Conservation (phyloP, 495 filamentous ascomycete genomes). For the Aspergillus ellipticus region DNA sequence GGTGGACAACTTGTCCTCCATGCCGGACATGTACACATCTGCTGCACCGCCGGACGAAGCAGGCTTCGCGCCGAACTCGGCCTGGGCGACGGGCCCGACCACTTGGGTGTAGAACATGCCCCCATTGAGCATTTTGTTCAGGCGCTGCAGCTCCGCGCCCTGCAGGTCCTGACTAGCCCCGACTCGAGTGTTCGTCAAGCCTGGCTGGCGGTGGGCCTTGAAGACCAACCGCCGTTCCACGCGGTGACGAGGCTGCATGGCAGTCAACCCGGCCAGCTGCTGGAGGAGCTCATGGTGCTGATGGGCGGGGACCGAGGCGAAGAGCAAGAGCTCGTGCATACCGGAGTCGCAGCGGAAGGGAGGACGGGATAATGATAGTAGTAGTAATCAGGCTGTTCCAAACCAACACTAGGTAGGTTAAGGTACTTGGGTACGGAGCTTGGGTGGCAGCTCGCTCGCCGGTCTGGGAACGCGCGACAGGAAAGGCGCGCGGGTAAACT, state of each 20-base stretch:
- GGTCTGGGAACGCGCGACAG: not conserved
- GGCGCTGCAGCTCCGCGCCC: slow-evolving; percentile 38
- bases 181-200: slow-evolving; percentile 31
- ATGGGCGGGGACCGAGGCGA: slow-evolving; percentile 45
- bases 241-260: slow-evolving; percentile 59
- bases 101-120: slow-evolving; percentile 50
- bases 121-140: slow-evolving; percentile 48
- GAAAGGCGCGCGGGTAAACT: slow-evolving; percentile 20
- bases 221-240: slow-evolving; percentile 63
- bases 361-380: slow-evolving; percentile 1
- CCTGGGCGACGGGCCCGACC: slow-evolving; percentile 37
- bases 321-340: slow-evolving; percentile 47
- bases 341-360: slow-evolving; percentile 1
- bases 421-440: not conserved
- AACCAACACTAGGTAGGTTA: not conserved
- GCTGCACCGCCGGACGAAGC: slow-evolving; percentile 18
- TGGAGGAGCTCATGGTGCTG: slow-evolving; percentile 59
- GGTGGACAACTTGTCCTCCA: slow-evolving; percentile 12
- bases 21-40: slow-evolving; percentile 35
- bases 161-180: slow-evolving; percentile 45
- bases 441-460: too few species aligned
- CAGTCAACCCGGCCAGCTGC: slow-evolving; percentile 63
- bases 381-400: not conserved
- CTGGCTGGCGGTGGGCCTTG: slow-evolving; percentile 54
- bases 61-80: slow-evolving; percentile 28